A percentile compares a stretch with the other conserved stretches of the same genome.
Conservation (phyloP, 1,284 basidiomycete species). For the Rhizoctonia solani region DNA sequence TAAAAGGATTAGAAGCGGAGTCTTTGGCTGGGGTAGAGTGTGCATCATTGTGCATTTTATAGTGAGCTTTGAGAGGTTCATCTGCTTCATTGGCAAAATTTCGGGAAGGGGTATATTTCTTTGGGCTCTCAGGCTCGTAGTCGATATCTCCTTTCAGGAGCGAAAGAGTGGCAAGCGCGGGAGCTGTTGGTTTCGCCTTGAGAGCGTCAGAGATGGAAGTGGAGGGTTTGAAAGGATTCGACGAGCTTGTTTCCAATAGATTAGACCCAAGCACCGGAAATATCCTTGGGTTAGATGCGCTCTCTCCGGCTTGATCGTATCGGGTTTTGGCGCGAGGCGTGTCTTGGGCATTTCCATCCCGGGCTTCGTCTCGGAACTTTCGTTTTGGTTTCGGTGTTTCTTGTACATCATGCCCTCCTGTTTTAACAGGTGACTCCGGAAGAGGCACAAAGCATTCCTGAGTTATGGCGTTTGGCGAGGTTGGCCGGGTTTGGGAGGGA, state of each 20-base stretch:
- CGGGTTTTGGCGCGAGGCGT: constrained; percentile 25
- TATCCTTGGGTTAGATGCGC: background rate
- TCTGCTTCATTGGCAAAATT: background rate
- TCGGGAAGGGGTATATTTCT: constrained; percentile 11
- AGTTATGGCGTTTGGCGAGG: background rate
- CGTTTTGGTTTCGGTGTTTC: background rate
- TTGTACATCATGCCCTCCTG: background rate
- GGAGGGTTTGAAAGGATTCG: background rate
- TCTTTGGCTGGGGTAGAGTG: background rate
- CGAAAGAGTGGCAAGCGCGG: background rate
- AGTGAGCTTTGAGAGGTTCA: background rate
- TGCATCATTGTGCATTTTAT: background rate
- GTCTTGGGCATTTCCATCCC: background rate
- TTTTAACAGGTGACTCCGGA: constrained; percentile 28
- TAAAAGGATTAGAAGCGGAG: background rate
- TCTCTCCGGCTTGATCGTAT: background rate
- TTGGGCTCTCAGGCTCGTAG: constrained; percentile 25
- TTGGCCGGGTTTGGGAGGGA: background rate
- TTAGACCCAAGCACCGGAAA: background rate
- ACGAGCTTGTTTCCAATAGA: background rate
- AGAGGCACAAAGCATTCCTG: constrained; percentile 24
- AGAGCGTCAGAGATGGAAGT: background rate
- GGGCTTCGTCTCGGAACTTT: background rate
- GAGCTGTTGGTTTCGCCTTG: background rate
- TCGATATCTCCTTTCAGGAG: constrained; percentile 23